Percentiles rank a stretch among this genome's conserved stretches.
Conservation (phyloP, 805 yeast species). For the Wickerhamiella spandovensis region DNA sequence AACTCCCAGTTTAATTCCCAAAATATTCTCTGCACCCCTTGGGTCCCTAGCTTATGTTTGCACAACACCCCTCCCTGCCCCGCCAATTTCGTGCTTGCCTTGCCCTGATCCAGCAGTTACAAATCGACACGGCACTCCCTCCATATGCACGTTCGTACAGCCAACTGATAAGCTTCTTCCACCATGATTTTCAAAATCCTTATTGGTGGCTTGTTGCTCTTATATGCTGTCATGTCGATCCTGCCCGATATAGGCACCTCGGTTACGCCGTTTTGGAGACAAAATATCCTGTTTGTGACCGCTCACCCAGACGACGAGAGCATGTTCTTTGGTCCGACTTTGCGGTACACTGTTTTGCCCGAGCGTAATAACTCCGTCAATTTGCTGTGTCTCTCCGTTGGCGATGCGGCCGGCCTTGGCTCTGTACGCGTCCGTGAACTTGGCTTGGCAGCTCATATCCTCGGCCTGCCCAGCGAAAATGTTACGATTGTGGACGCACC, state of each 20-base stretch:
- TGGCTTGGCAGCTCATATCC: slow-evolving; percentile 35
- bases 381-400: slow-evolving; percentile 61
- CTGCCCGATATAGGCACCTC: slow-evolving; percentile 9
- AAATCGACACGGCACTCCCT: not conserved
- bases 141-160: not conserved
- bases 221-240: not conserved
- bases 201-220: slow-evolving; percentile 1
- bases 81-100: no score
- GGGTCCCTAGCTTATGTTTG: no score
- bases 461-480: slow-evolving; percentile 33
- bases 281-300: slow-evolving; percentile 35
- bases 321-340: slow-evolving; percentile 86
- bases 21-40: no score
- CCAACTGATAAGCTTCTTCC: not conserved
- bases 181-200: not conserved
- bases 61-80: not conserved
- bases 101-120: not conserved
- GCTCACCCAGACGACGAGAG: slow-evolving; percentile 99
- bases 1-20: no score
- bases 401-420: slow-evolving; percentile 69
- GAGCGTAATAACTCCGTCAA: slow-evolving; percentile 39
- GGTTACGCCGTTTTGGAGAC: slow-evolving; percentile 13
- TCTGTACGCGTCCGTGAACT: slow-evolving; percentile 48
- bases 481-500: slow-evolving; percentile 36
- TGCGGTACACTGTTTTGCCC: slow-evolving; percentile 38